Conservation (phyloP, 192 early-diverging fungal species). For the Dissophora ornata region DNA sequence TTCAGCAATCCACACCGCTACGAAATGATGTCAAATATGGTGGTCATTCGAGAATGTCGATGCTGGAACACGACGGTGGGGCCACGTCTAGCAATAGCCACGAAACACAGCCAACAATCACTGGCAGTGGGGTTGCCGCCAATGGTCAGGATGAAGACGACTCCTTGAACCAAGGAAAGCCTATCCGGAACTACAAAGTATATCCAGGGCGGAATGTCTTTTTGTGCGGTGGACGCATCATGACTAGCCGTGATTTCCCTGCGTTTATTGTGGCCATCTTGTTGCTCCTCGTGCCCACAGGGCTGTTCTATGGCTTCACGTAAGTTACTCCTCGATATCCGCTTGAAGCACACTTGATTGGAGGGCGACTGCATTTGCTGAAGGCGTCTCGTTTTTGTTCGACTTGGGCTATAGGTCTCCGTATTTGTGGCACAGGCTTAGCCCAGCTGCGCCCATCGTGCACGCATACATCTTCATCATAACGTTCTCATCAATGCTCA, state of each 20-base stretch:
- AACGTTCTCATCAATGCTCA: slow-evolving; percentile 74
- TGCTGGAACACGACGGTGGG: not conserved
- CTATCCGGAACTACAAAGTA: slow-evolving; percentile 57
- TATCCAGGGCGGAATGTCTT: slow-evolving; percentile 70
- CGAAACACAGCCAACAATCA: not conserved
- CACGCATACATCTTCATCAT: slow-evolving; percentile 74
- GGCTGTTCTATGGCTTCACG: slow-evolving; percentile 70
- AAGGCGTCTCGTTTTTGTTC: too few relatives aligned
- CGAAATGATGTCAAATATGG: slow-evolving; percentile 8
- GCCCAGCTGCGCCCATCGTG: slow-evolving; percentile 71
- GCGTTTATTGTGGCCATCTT: slow-evolving; percentile 72
- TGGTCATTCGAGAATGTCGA: slow-evolving; percentile 16
- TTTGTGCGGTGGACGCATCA: slow-evolving; percentile 70
- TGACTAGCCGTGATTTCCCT: slow-evolving; percentile 71
- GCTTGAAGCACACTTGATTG: too few relatives aligned
- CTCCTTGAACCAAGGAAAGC: slow-evolving; percentile 22
- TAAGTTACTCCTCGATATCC: slow-evolving; percentile 36
- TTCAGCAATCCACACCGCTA: slow-evolving; percentile 14
- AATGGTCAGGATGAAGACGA: slow-evolving; percentile 27
- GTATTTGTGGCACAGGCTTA: slow-evolving; percentile 69
- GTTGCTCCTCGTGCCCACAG: slow-evolving; percentile 67
- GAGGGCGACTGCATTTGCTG: too few relatives aligned
- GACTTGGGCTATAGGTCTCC: too few relatives aligned
- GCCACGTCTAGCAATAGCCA: not conserved
- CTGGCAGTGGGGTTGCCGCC: slow-evolving; percentile 14